These are phyloP conservation scores for Aspergillus proliferans DNA, from an alignment of 2,329 filamentous ascomycete species.

Conservation along the genomic window DNA sequence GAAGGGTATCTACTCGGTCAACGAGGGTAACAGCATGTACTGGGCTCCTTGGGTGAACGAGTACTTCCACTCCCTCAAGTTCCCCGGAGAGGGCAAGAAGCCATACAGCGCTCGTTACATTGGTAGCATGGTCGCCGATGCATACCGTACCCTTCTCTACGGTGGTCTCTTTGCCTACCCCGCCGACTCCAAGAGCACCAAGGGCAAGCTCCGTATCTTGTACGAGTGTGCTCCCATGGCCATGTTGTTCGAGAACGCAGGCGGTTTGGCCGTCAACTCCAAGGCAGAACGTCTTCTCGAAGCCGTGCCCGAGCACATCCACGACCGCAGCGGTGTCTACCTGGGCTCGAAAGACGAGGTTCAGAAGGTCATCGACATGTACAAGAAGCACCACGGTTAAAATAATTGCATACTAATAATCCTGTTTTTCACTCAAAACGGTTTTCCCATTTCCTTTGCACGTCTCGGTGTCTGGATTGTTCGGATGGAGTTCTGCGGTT, in stretches of 20 bases:
- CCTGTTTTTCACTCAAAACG: background rate
- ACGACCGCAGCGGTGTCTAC: constrained; percentile 93
- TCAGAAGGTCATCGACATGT: constrained; percentile 84
- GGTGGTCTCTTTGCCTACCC: constrained; percentile 97
- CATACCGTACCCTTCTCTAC: constrained; percentile 90
- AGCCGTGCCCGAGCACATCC: constrained; percentile 83
- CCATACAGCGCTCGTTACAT: constrained; percentile 96
- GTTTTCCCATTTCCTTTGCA: background rate
- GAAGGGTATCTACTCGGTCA: constrained; percentile 90
- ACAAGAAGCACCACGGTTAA: constrained; percentile 49
- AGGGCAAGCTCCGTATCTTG: constrained; percentile 93
- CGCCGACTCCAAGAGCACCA: constrained; percentile 94
- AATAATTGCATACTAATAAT: background rate
- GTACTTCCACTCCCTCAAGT: constrained; percentile 88
- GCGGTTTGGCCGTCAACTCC: constrained; percentile 85
- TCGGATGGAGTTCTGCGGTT: background rate
- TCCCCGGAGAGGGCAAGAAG: constrained; percentile 63
- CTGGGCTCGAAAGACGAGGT: constrained; percentile 92
- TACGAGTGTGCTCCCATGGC: constrained; percentile 99
- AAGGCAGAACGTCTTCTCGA: constrained; percentile 87
- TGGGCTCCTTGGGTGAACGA: constrained; percentile 83
- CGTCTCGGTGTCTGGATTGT: constrained; percentile 2
- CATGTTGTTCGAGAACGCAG: constrained; percentile 97
- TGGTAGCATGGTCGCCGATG: constrained; percentile 96
- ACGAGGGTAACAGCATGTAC: constrained; percentile 96